Percentiles rank a stretch among this genome's conserved stretches.
These are phyloP conservation scores for Acanthamoeba lenticulata DNA, from an alignment of 208 protist species.

Conservation along the genomic window DNA sequence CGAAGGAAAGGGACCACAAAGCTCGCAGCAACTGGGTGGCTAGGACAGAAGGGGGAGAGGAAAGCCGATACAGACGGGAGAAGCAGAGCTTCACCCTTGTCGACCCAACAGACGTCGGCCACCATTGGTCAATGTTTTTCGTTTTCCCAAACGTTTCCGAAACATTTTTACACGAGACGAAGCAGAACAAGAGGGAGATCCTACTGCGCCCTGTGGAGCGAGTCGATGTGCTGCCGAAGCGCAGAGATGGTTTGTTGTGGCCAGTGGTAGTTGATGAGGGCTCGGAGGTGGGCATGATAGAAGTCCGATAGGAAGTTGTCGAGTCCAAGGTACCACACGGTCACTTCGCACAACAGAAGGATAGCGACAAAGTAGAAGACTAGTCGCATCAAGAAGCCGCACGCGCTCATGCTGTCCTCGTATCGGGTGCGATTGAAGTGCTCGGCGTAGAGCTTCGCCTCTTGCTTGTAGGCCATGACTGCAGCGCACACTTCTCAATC, in stretches of 20 bases:
- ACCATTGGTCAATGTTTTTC: no score
- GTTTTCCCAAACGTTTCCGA: no score
- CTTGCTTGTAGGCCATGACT: no score
- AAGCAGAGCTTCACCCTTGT: not conserved
- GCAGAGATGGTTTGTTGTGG: not conserved
- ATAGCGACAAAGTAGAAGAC: not conserved
- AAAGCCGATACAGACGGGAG: not conserved
- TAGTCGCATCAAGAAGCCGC: not conserved
- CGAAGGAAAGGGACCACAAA: slow-evolving; percentile 30
- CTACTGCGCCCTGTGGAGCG: no score
- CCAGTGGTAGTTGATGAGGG: not conserved
- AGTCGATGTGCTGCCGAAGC: not conserved
- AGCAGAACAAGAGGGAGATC: no score
- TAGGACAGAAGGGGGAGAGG: not conserved
- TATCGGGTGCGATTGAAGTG: no score
- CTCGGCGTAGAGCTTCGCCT: no score
- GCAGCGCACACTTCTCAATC: no score
- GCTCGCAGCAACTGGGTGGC: not conserved
- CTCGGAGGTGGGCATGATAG: slow-evolving; percentile 13
- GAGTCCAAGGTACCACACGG: not conserved
- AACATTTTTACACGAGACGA: no score
- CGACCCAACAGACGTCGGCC: not conserved
- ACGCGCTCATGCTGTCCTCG: not conserved
- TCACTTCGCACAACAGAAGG: not conserved
- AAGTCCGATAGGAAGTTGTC: slow-evolving; percentile 18